Evolutionary conservation across 257 asterid genomes (phyloP).

Genomic region (Jaltomata sinuosa): DNA sequence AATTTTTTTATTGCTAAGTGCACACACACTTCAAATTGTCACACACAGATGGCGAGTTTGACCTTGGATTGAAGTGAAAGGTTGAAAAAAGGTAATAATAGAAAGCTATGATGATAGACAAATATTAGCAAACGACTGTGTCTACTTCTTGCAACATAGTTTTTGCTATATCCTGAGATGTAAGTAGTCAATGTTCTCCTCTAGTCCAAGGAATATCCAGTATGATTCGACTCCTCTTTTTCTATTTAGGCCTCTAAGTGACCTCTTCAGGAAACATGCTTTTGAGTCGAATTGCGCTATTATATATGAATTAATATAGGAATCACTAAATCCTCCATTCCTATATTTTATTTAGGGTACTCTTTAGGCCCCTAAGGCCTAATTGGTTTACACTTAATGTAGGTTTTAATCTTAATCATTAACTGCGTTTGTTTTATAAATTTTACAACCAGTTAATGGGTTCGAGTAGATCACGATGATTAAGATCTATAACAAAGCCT

Average conservation of each 20-base stretch:
- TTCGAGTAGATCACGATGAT: too few relatives aligned
- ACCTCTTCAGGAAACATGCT: neutral
- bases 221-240: neutral
- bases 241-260: neutral
- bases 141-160: neutral
- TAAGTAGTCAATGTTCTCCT: neutral
- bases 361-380: too few relatives aligned
- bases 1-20: neutral
- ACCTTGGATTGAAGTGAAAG: neutral
- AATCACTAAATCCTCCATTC: neutral
- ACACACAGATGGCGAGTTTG: neutral
- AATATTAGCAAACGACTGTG: neutral
- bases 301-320: neutral
- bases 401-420: too few relatives aligned
- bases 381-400: too few relatives aligned
- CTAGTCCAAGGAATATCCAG: neutral
- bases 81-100: neutral
- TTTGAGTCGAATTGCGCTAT: neutral
- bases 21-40: neutral
- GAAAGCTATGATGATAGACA: neutral
- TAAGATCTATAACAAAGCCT: too few relatives aligned
- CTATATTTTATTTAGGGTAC: neutral
- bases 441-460: too few relatives aligned
- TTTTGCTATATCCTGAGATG: neutral
- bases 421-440: too few relatives aligned